Evolutionary conservation across 23 red algal genomes (phyloP).

Genomic region (Gracilaria gracilis): DNA sequence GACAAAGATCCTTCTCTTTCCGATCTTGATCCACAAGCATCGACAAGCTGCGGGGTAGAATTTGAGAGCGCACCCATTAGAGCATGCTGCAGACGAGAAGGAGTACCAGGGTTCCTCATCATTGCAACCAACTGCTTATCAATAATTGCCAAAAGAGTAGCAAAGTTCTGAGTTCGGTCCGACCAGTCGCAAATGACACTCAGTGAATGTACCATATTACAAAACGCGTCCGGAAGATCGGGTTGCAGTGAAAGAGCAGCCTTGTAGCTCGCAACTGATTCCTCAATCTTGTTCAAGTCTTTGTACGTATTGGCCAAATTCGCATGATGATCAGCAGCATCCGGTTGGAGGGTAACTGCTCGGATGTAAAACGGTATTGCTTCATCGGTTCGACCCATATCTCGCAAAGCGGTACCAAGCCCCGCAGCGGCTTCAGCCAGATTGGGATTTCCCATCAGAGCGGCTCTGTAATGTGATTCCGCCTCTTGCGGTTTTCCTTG

Average conservation of each 20-base stretch:
- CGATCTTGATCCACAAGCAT: constrained; percentile 65
- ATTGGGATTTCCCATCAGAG: constrained; percentile 52
- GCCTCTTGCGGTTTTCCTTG: constrained; percentile 71
- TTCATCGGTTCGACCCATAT: constrained; percentile 76
- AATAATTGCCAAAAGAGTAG: constrained; percentile 54
- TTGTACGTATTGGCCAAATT: constrained; percentile 79
- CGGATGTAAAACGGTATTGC: constrained; percentile 53
- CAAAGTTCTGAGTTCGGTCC: constrained; percentile 65
- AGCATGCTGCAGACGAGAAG: constrained; percentile 41
- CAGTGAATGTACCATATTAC: constrained; percentile 76
- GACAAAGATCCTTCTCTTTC: constrained; percentile 40
- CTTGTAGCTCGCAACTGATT: constrained; percentile 61
- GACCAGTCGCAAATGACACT: constrained; percentile 78
- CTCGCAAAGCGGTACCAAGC: constrained; percentile 67
- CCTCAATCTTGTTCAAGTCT: constrained; percentile 67
- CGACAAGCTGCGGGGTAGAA: constrained; percentile 71
- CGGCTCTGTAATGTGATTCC: constrained; percentile 67
- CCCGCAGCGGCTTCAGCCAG: constrained; percentile 69
- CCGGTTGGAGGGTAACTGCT: constrained; percentile 58
- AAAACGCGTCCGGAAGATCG: constrained; percentile 68
- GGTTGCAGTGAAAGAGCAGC: constrained; percentile 61
- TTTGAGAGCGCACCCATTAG: constrained; percentile 58
- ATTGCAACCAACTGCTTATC: constrained; percentile 60
- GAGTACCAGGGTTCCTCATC: constrained; percentile 58
- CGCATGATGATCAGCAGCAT: constrained; percentile 67